phyloP scores from a whole-genome alignment of 257 asterid species.

The Solanum chiquidenum region DNA sequence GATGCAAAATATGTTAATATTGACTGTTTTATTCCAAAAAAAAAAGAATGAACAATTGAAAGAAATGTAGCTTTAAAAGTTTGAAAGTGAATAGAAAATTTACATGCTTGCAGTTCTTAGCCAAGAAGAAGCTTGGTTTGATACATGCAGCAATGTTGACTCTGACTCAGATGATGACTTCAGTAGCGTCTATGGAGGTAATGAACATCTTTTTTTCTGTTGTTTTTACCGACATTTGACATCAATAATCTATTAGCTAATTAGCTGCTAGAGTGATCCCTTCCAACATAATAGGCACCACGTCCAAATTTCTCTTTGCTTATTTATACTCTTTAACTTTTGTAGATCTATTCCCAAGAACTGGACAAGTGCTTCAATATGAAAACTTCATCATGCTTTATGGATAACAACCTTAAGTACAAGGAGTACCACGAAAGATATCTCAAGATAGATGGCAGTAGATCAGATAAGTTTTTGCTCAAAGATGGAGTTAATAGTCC shows the following conservation, averaged over 20 bases:
- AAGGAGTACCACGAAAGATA: conserved; percentile 48
- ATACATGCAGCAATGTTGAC: conserved; percentile 71
- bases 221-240: background rate
- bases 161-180: conserved; percentile 89
- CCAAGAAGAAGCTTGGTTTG: conserved; percentile 89
- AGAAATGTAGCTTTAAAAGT: background rate
- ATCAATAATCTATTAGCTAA: background rate
- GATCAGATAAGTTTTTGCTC: conserved; percentile 25
- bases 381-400: conserved; percentile 57
- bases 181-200: conserved; percentile 88
- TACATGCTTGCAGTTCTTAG: conserved; percentile 43
- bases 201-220: background rate
- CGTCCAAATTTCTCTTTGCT: background rate
- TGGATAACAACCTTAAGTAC: conserved; percentile 38
- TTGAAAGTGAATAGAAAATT: background rate
- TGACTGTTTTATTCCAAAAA: background rate
- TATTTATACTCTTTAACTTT: background rate
- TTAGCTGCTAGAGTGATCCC: background rate
- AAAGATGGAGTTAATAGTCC: conserved; percentile 41
- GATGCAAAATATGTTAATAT: background rate
- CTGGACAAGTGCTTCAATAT: conserved; percentile 60
- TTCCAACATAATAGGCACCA: background rate
- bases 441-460: conserved; percentile 35
- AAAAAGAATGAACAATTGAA: background rate
- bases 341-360: conserved; percentile 45